Base-by-base conservation (phyloP, 2,329 filamentous ascomycete genomes). In the Dactylonectria estremocensis region DNA sequence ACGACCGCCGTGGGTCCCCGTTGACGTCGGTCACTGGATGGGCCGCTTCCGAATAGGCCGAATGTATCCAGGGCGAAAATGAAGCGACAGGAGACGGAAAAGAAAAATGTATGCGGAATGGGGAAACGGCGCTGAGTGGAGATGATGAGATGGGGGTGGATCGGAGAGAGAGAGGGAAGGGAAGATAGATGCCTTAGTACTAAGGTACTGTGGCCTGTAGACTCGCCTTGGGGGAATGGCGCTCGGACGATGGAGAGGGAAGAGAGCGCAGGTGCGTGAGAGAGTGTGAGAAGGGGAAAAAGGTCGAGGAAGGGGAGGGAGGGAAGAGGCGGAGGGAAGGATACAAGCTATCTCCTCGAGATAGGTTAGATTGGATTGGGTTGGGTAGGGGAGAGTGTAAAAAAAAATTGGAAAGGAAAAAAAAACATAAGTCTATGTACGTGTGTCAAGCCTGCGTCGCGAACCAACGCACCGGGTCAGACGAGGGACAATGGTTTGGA, bases 71-170 rank as follows among this genome's bases (percentile, higher is more conserved):
- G 16, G n/a, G 37, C 40, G 20, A 52, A 45, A 28, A 62, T 46
- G n/a, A 53, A 18, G 45, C 60, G 24, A 40, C 60, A 50, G 55
- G 45, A 64, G 35, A 57, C 50, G 50, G 60, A 56, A 46, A 60
- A 49, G 55, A 43, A 68, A 66, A 49, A 68, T 62, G 53, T 66
- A 70, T 61, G 63, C 64, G 66, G 58, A 75, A 68, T 69, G 63
- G 40, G 40, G 61, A 61, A 61, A 70, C 70, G 64, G 61, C 52
- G 28, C 35, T 46, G 24, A 53, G 59, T 66, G 64, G 64, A 45
- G 64, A 57, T 45, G 28, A 28, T 28, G 24, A 28, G 24, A 28
- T 28, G 16, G 22, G 33, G 37, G 10, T 40, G 54, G 60, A 54
- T 53, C 64, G 61, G 31, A 64, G 67, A 69, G 64, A 69, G 63